Conservation (phyloP, 257 asterid species). For the Mentha longifolia region DNA sequence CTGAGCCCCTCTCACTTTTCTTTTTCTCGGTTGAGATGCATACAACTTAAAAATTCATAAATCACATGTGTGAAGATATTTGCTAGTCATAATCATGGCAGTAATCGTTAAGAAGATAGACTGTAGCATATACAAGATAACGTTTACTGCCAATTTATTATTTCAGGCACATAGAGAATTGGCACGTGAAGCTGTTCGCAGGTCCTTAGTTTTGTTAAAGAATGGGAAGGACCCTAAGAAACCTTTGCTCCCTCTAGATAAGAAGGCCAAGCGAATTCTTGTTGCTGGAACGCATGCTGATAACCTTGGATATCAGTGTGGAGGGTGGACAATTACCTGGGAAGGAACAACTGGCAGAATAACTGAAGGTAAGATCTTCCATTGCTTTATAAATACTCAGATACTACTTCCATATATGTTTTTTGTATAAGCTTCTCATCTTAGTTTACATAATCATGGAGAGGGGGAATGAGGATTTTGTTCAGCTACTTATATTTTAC, state of each 20-base stretch:
- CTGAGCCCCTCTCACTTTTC: not conserved
- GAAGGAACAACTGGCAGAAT: conserved; percentile 82
- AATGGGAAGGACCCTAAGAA: conserved; percentile 83
- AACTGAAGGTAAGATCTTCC: conserved; percentile 66
- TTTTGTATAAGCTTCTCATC: not conserved
- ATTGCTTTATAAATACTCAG: not conserved
- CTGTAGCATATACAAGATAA: conserved; percentile 8
- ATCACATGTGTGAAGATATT: not conserved
- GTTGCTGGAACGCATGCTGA: conserved; percentile 96
- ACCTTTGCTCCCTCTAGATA: conserved; percentile 82
- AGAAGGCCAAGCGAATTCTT: conserved; percentile 72
- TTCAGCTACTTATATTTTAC: not conserved
- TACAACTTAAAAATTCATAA: not conserved
- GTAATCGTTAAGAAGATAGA: not conserved
- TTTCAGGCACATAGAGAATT: conserved; percentile 52
- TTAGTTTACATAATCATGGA: not conserved
- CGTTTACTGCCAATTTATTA: conserved; percentile 12
- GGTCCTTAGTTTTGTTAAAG: conserved; percentile 85
- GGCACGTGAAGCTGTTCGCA: conserved; percentile 69
- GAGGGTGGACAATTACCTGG: conserved; percentile 97
- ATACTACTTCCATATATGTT: not conserved
- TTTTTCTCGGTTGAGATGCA: not conserved
- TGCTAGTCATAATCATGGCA: conserved; percentile 8
- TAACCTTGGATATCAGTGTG: conserved; percentile 97
- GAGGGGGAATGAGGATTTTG: not conserved